Evolutionary conservation across 768 basidiomycete genomes (phyloP).

Genomic region (Suillus lakei): DNA sequence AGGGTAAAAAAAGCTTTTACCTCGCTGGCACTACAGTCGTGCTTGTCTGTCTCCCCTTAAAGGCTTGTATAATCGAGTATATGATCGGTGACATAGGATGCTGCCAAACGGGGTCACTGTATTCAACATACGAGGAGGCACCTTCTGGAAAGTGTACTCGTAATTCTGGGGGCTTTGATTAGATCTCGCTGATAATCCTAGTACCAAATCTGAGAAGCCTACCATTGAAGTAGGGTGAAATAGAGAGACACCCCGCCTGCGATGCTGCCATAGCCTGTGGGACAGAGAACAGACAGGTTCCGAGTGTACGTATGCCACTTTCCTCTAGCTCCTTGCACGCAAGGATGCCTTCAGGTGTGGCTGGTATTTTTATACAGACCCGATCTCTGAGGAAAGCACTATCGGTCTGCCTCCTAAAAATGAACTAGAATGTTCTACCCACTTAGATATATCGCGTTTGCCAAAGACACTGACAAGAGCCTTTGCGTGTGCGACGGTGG

Average conservation of each 20-base stretch:
- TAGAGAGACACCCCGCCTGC: constrained; percentile 55
- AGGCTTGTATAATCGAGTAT: constrained; percentile 41
- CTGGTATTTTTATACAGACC: constrained; percentile 64
- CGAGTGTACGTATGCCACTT: constrained; percentile 55
- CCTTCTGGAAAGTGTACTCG: constrained; percentile 50
- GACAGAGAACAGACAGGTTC: constrained; percentile 57
- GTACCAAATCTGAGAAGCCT: constrained; percentile 4
- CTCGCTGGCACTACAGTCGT: constrained; percentile 58
- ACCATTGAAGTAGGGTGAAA: constrained; percentile 65
- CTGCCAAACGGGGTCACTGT: constrained; percentile 40
- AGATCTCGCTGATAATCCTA: constrained; percentile 1
- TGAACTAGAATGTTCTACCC: constrained; percentile 23
- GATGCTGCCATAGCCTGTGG: constrained; percentile 59
- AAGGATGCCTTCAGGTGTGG: constrained; percentile 54
- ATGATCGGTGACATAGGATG: constrained; percentile 50
- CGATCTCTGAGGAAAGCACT: constrained; percentile 38
- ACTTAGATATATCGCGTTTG: constrained; percentile 44
- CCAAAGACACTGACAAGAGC: constrained; percentile 47
- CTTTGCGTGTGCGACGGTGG: constrained; percentile 48
- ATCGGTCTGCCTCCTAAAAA: not conserved
- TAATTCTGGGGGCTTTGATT: constrained; percentile 37
- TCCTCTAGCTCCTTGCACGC: constrained; percentile 50
- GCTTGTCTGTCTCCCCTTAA: constrained; percentile 39
- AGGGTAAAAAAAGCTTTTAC: constrained; percentile 24
- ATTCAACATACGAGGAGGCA: constrained; percentile 40